Evolutionary conservation across 495 filamentous ascomycete genomes (phyloP), one percentile per base, ranked within the genome.

Genomic region (Trichocladium uniseriatum): DNA sequence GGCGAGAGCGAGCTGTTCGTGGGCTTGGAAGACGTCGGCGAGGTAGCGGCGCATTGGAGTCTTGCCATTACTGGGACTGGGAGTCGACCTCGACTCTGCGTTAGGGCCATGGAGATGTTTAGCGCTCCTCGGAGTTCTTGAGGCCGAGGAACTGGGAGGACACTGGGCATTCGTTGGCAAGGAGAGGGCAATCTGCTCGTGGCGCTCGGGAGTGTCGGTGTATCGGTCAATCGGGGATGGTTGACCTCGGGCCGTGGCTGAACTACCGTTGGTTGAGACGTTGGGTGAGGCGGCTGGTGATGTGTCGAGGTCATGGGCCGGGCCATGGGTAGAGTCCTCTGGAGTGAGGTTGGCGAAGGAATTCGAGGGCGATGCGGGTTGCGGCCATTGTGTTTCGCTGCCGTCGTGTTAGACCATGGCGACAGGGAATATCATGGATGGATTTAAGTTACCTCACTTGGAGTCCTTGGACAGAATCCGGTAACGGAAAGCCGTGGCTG

Each of bases 181-280:
- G 6, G 45, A 31, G 11, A 58, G 16, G 9, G 52, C 48, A 10
- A 55, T 38, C 16, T n/a, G 3, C 18, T 58, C 56, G 18, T 58
- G 56, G 18, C 56, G 45, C 27, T 52, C 38, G 19, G 34, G 45
- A 3, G 14, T 37, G 9, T 14, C 14, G 14, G 29, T 5, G 15
- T 52, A 58, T 39, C 41, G 31, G 3, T 43, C 24, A 8, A 58
- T 21, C 2, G 44, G 44, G 4, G 40, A 31, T 5, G 21, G 20
- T 0, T 11, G 15, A 13, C 28, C 11, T 5, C 21, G 8, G 11
- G 21, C 29, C 0, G 22, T 6, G 5, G 14, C 11, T 36, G 24
- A 46, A 6, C 29, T 46, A 1, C 27, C 13, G 10, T 29, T 38
- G 31, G 6, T 35, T 6, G 37, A 41, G n/a, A 32, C 13, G 6